Conservation (phyloP, 495 filamentous ascomycete genomes). For the Penicillium alfredii region DNA sequence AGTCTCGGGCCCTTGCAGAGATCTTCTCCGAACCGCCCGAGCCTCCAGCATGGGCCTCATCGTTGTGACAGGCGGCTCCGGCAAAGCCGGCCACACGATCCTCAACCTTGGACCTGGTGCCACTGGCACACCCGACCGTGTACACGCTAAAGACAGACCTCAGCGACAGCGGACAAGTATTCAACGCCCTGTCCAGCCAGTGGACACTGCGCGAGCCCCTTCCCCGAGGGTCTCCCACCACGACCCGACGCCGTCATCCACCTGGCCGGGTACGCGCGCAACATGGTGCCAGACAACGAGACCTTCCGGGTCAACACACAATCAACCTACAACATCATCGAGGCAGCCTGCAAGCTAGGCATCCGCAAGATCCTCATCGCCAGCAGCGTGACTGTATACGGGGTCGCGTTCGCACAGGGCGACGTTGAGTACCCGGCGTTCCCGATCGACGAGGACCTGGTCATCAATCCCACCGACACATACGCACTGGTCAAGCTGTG, state of each 20-base stretch:
- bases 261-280: conserved; percentile 53
- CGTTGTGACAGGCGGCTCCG: conserved; percentile 48
- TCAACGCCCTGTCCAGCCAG: conserved; percentile 51
- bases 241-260: conserved; percentile 53
- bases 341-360: conserved; percentile 53
- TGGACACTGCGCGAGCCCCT: conserved; percentile 44
- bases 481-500: conserved; percentile 55
- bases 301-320: conserved; percentile 47
- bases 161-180: conserved; percentile 49
- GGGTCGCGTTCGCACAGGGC: conserved; percentile 51
- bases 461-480: conserved; percentile 46
- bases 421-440: conserved; percentile 47
- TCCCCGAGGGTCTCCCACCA: conserved; percentile 27
- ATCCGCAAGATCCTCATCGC: conserved; percentile 55
- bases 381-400: conserved; percentile 49
- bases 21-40: too few species aligned
- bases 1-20: too few species aligned
- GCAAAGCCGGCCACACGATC: conserved; percentile 49
- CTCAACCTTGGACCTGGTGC: conserved; percentile 46
- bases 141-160: conserved; percentile 50
- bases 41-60: too few species aligned
- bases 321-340: conserved; percentile 52
- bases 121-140: conserved; percentile 16
- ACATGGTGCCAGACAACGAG: conserved; percentile 56
- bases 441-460: conserved; percentile 48